A percentile compares a stretch with the other conserved stretches of the same genome.
Evolutionary conservation across 768 basidiomycete species (phyloP).

Genomic region (Pisolithus orientalis): DNA sequence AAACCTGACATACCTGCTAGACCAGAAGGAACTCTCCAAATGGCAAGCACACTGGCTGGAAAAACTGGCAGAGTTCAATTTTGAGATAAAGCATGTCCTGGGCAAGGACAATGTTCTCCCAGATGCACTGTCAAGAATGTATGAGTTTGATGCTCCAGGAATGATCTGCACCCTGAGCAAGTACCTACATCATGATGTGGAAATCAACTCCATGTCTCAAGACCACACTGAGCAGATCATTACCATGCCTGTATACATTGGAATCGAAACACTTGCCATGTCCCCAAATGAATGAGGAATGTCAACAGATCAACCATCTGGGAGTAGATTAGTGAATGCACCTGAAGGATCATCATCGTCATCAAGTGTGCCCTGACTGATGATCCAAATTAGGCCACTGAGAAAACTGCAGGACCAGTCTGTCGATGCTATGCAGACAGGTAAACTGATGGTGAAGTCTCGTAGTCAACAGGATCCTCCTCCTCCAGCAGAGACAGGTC

Average conservation of each 20-base stretch:
- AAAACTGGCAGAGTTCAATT: conserved; percentile 23
- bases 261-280: background rate
- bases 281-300: background rate
- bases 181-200: background rate
- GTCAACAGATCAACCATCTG: background rate
- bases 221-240: background rate
- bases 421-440: too few relatives aligned
- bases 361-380: too few relatives aligned
- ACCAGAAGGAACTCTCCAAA: background rate
- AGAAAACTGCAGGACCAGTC: too few relatives aligned
- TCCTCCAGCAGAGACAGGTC: background rate
- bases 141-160: conserved; percentile 16
- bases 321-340: too few relatives aligned
- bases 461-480: too few relatives aligned
- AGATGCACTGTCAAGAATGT: background rate
- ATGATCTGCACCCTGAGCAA: conserved; percentile 3
- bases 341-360: too few relatives aligned
- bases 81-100: conserved; percentile 5
- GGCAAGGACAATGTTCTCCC: too few relatives aligned
- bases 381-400: too few relatives aligned
- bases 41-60: background rate
- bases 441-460: too few relatives aligned
- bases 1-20: too few relatives aligned
- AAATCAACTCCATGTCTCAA: background rate
- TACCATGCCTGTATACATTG: background rate